Conservation (phyloP, 2,329 filamentous ascomycete species). For the Drechslerella coelobrocha region DNA sequence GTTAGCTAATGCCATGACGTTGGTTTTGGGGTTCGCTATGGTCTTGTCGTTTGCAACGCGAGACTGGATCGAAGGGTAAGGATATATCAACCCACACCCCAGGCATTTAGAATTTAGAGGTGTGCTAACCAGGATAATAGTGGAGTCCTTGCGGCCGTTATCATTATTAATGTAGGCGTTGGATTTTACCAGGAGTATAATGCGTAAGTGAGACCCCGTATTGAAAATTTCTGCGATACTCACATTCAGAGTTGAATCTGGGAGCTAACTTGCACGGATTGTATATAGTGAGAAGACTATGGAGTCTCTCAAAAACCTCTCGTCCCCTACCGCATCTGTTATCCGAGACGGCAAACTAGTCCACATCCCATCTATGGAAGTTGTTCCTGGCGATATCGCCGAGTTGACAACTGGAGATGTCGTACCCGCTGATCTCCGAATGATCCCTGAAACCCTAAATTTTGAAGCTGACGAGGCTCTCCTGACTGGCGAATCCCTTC, state of each 20-base stretch:
- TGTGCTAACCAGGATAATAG: slow-evolving; percentile 16
- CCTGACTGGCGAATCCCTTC: slow-evolving; percentile 69
- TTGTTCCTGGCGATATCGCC: slow-evolving; percentile 67
- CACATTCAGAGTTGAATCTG: no score
- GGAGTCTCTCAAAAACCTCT: slow-evolving; percentile 62
- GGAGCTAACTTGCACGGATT: no score
- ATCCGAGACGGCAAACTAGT: slow-evolving; percentile 62
- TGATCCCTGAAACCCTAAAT: slow-evolving; percentile 62
- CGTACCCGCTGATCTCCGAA: slow-evolving; percentile 64
- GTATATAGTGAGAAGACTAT: slow-evolving; percentile 66
- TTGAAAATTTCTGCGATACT: no score
- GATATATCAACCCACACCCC: background rate
- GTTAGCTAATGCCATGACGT: slow-evolving; percentile 47
- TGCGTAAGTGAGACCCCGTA: slow-evolving; percentile 52
- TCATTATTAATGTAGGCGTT: slow-evolving; percentile 66
- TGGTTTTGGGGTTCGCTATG: slow-evolving; percentile 66
- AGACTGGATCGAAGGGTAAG: slow-evolving; percentile 66
- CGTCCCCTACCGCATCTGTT: slow-evolving; percentile 63
- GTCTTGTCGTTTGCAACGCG: slow-evolving; percentile 66
- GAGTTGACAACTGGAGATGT: slow-evolving; percentile 64
- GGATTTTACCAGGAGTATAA: slow-evolving; percentile 65
- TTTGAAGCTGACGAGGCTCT: slow-evolving; percentile 69
- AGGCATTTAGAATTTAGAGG: background rate
- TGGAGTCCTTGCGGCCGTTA: slow-evolving; percentile 67
- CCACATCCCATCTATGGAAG: slow-evolving; percentile 64